These are phyloP conservation scores for Candida tammaniensis DNA, from an alignment of 805 yeast genomes.

Conservation along the genomic window DNA sequence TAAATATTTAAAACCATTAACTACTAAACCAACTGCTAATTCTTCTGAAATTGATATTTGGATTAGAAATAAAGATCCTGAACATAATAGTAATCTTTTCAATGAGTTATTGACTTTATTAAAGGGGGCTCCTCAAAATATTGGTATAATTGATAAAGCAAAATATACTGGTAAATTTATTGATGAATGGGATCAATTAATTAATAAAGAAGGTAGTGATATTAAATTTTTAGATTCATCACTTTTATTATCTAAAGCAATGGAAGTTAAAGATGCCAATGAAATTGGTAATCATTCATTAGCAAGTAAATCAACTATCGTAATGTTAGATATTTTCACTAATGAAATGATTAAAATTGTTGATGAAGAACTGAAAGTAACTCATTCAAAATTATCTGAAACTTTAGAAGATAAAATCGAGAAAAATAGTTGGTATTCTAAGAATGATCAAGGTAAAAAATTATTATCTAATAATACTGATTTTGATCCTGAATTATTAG, in stretches of 20 bases:
- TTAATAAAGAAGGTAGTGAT: constrained; percentile 24
- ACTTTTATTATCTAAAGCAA: constrained; percentile 48
- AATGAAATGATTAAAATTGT: constrained; percentile 85
- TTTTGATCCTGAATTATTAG: constrained; percentile 72
- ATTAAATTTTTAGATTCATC: constrained; percentile 46
- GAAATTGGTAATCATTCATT: constrained; percentile 63
- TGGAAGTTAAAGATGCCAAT: constrained; percentile 76
- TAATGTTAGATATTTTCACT: constrained; percentile 76
- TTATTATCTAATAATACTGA: constrained; percentile 50
- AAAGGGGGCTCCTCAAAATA: constrained; percentile 34
- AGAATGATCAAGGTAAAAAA: constrained; percentile 50
- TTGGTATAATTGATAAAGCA: constrained; percentile 74
- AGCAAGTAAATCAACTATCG: constrained; percentile 76
- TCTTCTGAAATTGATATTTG: constrained; percentile 52
- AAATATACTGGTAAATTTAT: constrained; percentile 80
- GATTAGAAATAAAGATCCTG: constrained; percentile 78
- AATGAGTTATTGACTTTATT: constrained; percentile 51
- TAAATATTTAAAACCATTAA: constrained; percentile 65
- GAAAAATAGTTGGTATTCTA: constrained; percentile 60
- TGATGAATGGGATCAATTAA: constrained; percentile 66
- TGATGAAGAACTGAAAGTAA: constrained; percentile 78
- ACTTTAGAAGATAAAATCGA: constrained; percentile 80
- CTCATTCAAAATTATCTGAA: constrained; percentile 72
- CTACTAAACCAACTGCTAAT: constrained; percentile 36
- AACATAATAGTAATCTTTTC: constrained; percentile 67